phyloP scores from a whole-genome alignment of 345 rosid species.

The Hibiscus trionum region DNA sequence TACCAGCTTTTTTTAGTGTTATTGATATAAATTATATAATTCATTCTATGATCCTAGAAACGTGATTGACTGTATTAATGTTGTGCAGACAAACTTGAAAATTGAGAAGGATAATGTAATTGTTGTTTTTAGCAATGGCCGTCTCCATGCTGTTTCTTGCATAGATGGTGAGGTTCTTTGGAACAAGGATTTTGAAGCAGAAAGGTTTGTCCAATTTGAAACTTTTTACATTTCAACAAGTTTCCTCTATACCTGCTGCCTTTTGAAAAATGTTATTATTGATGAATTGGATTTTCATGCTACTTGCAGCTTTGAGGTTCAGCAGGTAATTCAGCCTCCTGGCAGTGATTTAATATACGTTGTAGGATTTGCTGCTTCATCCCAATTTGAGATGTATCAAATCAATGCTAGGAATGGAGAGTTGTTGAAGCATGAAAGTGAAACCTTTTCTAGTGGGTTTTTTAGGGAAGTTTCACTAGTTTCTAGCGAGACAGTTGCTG shows the following conservation, averaged over 20 bases:
- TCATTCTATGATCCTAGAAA: background rate
- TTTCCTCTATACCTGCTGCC: background rate
- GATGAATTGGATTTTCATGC: slow-evolving; percentile 12
- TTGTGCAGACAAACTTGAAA: slow-evolving; percentile 53
- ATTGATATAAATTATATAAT: background rate
- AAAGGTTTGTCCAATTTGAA: slow-evolving; percentile 50
- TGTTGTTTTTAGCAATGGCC: slow-evolving; percentile 60
- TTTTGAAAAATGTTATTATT: slow-evolving; percentile 4
- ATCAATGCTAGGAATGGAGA: slow-evolving; percentile 69
- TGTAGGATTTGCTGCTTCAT: slow-evolving; percentile 60
- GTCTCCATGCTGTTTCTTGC: slow-evolving; percentile 81
- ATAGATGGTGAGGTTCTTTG: slow-evolving; percentile 81
- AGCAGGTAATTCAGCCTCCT: slow-evolving; percentile 55
- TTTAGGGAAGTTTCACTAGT: slow-evolving; percentile 52
- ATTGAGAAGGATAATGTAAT: slow-evolving; percentile 59
- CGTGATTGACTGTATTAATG: slow-evolving; percentile 1
- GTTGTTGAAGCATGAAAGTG: slow-evolving; percentile 51
- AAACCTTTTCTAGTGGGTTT: slow-evolving; percentile 60
- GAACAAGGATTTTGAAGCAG: slow-evolving; percentile 68
- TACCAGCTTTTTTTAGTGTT: background rate
- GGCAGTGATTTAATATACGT: slow-evolving; percentile 43
- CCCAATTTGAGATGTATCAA: slow-evolving; percentile 54
- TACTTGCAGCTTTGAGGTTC: slow-evolving; percentile 65
- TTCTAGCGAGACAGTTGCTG: slow-evolving; percentile 58
- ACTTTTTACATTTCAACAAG: background rate